phyloP scores from a whole-genome alignment of 768 basidiomycete species.

The Suillus sp. region DNA sequence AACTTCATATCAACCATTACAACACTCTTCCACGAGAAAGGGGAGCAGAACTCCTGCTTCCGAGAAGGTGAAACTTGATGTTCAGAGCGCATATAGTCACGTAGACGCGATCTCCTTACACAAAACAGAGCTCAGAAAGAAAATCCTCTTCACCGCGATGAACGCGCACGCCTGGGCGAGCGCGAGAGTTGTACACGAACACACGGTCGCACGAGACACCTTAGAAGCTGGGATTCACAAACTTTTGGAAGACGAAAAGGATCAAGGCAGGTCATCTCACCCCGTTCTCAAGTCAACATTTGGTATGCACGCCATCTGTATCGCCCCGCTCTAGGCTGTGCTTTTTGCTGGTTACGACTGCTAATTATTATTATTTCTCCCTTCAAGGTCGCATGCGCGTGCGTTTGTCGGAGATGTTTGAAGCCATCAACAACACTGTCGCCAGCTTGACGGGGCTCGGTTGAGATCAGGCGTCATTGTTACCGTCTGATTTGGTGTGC shows the following conservation, averaged over 20 bases:
- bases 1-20: conserved; percentile 6
- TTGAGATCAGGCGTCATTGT: not conserved
- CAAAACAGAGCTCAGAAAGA: conserved; percentile 26
- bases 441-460: conserved; percentile 17
- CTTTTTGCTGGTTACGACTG: conserved; percentile 8
- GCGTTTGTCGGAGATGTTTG: conserved; percentile 30
- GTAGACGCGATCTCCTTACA: not conserved
- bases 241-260: conserved; percentile 24
- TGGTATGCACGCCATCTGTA: conserved; percentile 26
- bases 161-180: conserved; percentile 30
- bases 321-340: not conserved
- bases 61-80: conserved; percentile 7
- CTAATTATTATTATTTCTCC: conserved; percentile 22
- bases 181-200: conserved; percentile 26
- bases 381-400: conserved; percentile 26
- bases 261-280: conserved; percentile 39
- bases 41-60: not conserved
- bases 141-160: conserved; percentile 19
- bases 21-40: conserved; percentile 5
- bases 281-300: conserved; percentile 15
- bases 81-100: conserved; percentile 7
- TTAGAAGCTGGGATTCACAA: conserved; percentile 21
- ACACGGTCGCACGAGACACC: conserved; percentile 13
- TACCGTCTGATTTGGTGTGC: not conserved
- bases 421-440: conserved; percentile 28